phyloP scores from a whole-genome alignment of 2,329 filamentous ascomycete genomes.

The Mollisiaceae sp. region DNA sequence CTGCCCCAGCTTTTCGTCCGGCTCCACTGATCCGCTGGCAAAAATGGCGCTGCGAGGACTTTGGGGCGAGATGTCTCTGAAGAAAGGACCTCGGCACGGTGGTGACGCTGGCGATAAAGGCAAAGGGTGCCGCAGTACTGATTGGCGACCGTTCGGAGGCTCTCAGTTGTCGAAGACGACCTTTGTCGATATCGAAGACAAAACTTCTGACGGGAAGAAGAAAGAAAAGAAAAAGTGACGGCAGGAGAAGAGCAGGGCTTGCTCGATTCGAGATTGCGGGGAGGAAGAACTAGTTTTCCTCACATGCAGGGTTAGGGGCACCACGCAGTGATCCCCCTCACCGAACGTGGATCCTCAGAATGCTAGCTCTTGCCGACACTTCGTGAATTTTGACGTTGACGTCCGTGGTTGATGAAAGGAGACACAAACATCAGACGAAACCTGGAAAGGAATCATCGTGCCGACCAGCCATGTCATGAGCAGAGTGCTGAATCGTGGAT shows the following conservation, averaged over 20 bases:
- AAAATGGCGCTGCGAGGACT: neutral
- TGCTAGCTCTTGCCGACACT: neutral
- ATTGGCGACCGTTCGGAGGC: neutral
- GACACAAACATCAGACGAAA: conserved; percentile 1
- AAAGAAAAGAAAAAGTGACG: neutral
- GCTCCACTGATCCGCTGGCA: conserved; percentile 20
- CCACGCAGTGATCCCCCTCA: conserved; percentile 2
- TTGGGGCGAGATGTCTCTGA: neutral
- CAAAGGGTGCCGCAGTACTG: neutral
- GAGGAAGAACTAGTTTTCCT: conserved; percentile 14
- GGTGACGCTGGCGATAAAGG: neutral
- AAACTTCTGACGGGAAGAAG: neutral
- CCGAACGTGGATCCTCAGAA: neutral
- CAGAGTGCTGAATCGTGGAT: neutral
- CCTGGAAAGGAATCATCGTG: conserved; percentile 7
- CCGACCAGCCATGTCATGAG: neutral
- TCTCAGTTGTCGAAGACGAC: neutral
- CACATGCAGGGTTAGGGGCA: conserved; percentile 10
- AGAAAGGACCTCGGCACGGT: neutral
- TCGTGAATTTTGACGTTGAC: neutral
- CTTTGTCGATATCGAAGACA: neutral
- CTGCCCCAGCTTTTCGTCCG: conserved; percentile 8
- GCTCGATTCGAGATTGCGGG: conserved; percentile 20
- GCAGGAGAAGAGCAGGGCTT: neutral
- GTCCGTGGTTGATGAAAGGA: neutral